Evolutionary conservation across 1,284 basidiomycete species (phyloP), one percentile per base, ranked within the genome.

Genomic region (Phellopilus nigrolimitatus): DNA sequence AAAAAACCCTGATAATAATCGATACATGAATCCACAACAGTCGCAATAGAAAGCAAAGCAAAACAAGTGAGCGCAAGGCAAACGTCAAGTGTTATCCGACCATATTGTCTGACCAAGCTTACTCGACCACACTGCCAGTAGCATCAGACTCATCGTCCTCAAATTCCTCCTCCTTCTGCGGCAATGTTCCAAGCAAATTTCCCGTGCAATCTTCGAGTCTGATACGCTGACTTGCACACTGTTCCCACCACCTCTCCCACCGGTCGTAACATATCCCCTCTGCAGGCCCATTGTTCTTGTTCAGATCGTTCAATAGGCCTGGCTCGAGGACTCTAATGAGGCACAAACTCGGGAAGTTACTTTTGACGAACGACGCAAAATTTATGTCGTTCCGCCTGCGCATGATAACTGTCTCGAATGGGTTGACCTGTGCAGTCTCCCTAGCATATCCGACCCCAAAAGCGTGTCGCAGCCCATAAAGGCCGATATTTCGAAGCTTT

Each of bases 191-290:
- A 27, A 86, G 62, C 27, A 68, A 57, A 9, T 68, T 74, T 0
- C 81, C 83, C 0, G 84, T 84, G 59, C 84, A 86, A 61, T 86
- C 84, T 63, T 86, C 82, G 39, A 86, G 62, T 39, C 77, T 62
- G 4, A 85, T 67, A 0, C 73, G 70, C 60, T 75, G 68, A 13
- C 57, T 57, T 1, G 66, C 55, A 56, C 76, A 83, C 56, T 67
- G 68, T 6, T 68, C 69, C 74, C 78, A 84, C 86, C 85, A 88
- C 42, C 72, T 67, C 60, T 80, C 79, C 80, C 84, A 88, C n/a
- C 86, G 66, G 50, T 75, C 70, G 58, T 70, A 73, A 49, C 73
- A 79, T 7, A 48, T 30, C 10, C 66, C 70, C 31, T 62, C 59
- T 34, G 66, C 66, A 1, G 76, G 76, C 0, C 78, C 73, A 36